Evolutionary conservation across 345 rosid genomes (phyloP).

Genomic region (Aegle marmelos): DNA sequence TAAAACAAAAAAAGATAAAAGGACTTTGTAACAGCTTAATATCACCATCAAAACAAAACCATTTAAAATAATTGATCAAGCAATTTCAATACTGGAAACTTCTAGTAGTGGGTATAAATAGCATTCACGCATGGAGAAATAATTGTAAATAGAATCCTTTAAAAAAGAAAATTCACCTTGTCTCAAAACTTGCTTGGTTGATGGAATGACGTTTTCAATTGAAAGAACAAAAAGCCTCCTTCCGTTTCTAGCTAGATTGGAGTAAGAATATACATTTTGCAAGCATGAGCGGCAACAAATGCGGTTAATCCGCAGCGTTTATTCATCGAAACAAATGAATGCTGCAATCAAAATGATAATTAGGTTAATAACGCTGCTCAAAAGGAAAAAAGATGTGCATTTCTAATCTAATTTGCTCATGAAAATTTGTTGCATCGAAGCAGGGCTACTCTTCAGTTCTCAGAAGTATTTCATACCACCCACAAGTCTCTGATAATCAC

Average conservation of each 20-base stretch:
- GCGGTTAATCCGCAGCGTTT: slow-evolving; percentile 25
- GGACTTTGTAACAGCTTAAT: neutral
- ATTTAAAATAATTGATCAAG: no score
- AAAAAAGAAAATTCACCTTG: neutral
- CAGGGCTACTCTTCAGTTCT: neutral
- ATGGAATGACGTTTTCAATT: neutral
- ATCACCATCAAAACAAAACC: neutral
- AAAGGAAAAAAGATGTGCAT: neutral
- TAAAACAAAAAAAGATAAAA: no score
- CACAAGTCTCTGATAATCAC: slow-evolving; percentile 41
- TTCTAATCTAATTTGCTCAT: neutral
- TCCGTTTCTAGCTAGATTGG: slow-evolving; percentile 7
- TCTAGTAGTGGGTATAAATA: neutral
- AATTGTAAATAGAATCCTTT: no score
- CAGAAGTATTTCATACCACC: slow-evolving; percentile 28
- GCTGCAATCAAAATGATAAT: slow-evolving; percentile 25
- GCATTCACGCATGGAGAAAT: neutral
- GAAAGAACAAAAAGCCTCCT: neutral
- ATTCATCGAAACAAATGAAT: slow-evolving; percentile 27
- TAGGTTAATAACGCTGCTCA: neutral
- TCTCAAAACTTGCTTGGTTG: neutral
- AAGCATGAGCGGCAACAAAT: slow-evolving; percentile 33
- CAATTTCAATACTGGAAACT: no score
- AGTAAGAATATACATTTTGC: slow-evolving; percentile 33
- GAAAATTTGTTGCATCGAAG: neutral